Evolutionary conservation across 1,284 basidiomycete genomes (phyloP).

Genomic region (Tilletia indica): DNA sequence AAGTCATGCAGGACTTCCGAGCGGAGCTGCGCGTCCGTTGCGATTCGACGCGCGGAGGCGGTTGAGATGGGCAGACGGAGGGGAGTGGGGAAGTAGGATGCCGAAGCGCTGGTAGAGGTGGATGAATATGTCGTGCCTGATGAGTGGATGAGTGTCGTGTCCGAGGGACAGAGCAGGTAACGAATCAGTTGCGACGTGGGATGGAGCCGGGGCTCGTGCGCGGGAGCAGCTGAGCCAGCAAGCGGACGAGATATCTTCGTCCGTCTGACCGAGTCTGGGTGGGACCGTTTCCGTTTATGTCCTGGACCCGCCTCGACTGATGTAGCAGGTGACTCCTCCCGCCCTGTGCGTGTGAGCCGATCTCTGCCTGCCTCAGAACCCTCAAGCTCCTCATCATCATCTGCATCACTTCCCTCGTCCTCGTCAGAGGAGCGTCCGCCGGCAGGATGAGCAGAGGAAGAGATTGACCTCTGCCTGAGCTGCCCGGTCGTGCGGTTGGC

Average conservation of each 20-base stretch:
- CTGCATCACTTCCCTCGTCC: slow-evolving; percentile 4
- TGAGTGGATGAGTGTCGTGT: not conserved
- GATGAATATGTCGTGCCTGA: not conserved
- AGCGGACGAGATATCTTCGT: no score
- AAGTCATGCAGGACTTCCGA: slow-evolving; percentile 39
- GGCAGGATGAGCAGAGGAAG: slow-evolving; percentile 26
- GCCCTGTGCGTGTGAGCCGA: no score
- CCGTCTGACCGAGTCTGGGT: no score
- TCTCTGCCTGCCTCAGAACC: no score
- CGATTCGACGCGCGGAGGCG: slow-evolving; percentile 15
- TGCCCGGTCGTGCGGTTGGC: slow-evolving; percentile 27
- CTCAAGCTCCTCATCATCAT: no score
- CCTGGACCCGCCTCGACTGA: no score
- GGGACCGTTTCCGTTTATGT: no score
- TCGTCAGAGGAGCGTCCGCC: slow-evolving; percentile 21
- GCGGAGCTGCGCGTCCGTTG: slow-evolving; percentile 17
- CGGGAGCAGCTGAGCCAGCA: no score
- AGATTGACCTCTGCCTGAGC: slow-evolving; percentile 28
- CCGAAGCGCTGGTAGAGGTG: not conserved
- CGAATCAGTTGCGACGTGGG: slow-evolving; percentile 15
- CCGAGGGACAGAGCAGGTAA: slow-evolving; percentile 12
- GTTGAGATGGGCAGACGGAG: slow-evolving; percentile 32
- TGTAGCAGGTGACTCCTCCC: no score
- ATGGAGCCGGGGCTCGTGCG: not conserved
- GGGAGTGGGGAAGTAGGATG: slow-evolving; percentile 23